These are phyloP conservation scores for Takakia lepidozioides DNA, from an alignment of 225 moss, liverwort and hornwort genomes.

Conservation along the genomic window DNA sequence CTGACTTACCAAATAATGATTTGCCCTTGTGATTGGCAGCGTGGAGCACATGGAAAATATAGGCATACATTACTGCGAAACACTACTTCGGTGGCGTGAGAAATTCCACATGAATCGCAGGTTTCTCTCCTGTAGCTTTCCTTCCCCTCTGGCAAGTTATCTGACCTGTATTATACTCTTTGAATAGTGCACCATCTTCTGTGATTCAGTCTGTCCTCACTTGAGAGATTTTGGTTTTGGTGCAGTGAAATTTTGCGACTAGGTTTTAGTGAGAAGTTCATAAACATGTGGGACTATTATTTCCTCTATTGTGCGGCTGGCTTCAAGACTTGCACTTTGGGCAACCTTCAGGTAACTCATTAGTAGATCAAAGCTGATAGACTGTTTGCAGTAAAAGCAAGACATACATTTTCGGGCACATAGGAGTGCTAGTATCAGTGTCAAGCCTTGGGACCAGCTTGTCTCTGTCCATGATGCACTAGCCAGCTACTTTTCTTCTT, in stretches of 20 bases:
- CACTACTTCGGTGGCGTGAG: constrained; percentile 67
- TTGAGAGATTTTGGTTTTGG: too few relatives aligned
- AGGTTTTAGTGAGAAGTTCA: constrained; percentile 72
- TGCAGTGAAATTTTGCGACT: constrained; percentile 52
- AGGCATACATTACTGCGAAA: constrained; percentile 66
- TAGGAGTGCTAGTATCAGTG: neutral
- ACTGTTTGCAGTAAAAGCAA: neutral
- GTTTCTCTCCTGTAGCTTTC: constrained; percentile 20
- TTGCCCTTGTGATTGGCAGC: constrained; percentile 8
- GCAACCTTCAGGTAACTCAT: constrained; percentile 46
- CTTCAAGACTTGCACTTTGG: constrained; percentile 60
- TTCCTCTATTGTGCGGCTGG: constrained; percentile 72
- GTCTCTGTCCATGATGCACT: neutral
- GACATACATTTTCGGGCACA: neutral
- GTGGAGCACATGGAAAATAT: constrained; percentile 86
- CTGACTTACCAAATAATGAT: neutral
- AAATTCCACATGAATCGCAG: constrained; percentile 51
- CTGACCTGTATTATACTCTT: neutral
- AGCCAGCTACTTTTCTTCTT: neutral
- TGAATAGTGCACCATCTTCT: too few relatives aligned
- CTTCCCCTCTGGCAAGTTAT: neutral
- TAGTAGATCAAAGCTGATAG: neutral
- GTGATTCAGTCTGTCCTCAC: too few relatives aligned
- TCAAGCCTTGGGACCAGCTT: neutral
- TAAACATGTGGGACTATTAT: constrained; percentile 79